phyloP scores from a whole-genome alignment of 108 stramenopile genomes.

The Epithemia pelagica region DNA sequence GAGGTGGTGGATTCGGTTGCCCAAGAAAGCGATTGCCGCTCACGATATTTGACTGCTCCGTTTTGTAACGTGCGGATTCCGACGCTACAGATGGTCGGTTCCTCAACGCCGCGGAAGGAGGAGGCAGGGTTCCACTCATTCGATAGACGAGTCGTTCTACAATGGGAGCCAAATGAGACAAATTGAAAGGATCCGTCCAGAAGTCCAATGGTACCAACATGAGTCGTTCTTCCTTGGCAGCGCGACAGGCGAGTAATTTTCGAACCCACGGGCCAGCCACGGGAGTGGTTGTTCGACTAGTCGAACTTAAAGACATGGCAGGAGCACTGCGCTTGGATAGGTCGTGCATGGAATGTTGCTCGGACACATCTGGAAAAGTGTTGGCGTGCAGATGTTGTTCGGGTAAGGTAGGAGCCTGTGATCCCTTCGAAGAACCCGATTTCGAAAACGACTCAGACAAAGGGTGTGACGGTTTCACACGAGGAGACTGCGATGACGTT shows the following conservation, averaged over 20 bases:
- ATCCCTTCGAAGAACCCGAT: too few relatives aligned
- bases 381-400: too few relatives aligned
- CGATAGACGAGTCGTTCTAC: constrained; percentile 29
- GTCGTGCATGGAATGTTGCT: too few relatives aligned
- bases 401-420: too few relatives aligned
- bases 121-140: not conserved
- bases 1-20: not conserved
- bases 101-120: too few relatives aligned
- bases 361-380: too few relatives aligned
- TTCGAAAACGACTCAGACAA: too few relatives aligned
- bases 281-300: too few relatives aligned
- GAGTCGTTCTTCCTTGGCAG: constrained; percentile 9
- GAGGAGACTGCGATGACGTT: too few relatives aligned
- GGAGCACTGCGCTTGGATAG: too few relatives aligned
- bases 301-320: too few relatives aligned
- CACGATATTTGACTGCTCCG: not conserved
- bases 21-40: not conserved
- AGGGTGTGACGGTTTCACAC: too few relatives aligned
- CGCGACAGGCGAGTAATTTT: not conserved
- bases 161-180: constrained; percentile 43
- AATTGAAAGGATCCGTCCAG: constrained; percentile 46
- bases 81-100: not conserved
- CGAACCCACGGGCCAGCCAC: constrained; percentile 12
- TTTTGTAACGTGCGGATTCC: not conserved
- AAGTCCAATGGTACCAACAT: constrained; percentile 48